Evolutionary conservation across 495 filamentous ascomycete species (phyloP).

Genomic region (Talaromyces borbonicus): DNA sequence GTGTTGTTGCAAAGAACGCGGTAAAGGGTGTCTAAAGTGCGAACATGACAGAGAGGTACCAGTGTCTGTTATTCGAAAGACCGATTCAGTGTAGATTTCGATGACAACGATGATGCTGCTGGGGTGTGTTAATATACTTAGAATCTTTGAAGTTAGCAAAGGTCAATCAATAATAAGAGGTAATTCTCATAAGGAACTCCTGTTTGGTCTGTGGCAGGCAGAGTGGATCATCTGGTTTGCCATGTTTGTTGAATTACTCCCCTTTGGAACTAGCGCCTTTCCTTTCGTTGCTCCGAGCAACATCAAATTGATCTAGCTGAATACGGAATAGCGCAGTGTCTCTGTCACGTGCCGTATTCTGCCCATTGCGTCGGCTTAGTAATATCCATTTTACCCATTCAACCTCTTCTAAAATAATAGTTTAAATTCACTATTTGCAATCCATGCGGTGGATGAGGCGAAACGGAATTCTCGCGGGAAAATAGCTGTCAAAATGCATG

Average conservation of each 20-base stretch:
- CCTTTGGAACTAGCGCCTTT: background rate
- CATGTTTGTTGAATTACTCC: slow-evolving; percentile 2
- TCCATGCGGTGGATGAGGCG: too few relatives aligned
- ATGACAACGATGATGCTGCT: background rate
- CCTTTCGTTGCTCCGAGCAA: slow-evolving; percentile 3
- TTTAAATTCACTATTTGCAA: too few relatives aligned
- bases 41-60: background rate
- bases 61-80: background rate
- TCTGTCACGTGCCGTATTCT: background rate
- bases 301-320: background rate
- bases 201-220: too few relatives aligned
- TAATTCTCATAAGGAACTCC: too few relatives aligned
- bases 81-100: background rate
- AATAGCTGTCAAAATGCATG: slow-evolving; percentile 57
- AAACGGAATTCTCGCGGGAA: too few relatives aligned
- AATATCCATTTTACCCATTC: too few relatives aligned
- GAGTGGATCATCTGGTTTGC: slow-evolving; percentile 1
- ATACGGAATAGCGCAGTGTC: background rate
- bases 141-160: too few relatives aligned
- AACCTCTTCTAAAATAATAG: too few relatives aligned
- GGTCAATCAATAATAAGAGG: too few relatives aligned
- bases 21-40: background rate
- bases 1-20: background rate
- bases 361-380: background rate
- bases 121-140: too few relatives aligned